These are phyloP conservation scores for Eucalyptus cloeziana DNA, from an alignment of 345 rosid species.

Conservation along the genomic window DNA sequence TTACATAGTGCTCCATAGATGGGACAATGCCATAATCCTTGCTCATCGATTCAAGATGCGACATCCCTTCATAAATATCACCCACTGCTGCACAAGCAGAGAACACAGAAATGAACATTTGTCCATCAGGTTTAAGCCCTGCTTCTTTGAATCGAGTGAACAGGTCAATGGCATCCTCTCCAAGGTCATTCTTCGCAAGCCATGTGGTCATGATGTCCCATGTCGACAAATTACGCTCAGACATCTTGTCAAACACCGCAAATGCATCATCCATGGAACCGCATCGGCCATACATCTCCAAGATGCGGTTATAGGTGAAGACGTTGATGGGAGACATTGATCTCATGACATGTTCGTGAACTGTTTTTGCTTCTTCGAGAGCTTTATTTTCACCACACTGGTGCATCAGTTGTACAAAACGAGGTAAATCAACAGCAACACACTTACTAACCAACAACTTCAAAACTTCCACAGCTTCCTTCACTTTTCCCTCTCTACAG, in stretches of 20 bases:
- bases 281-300: constrained; percentile 67
- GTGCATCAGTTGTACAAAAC: constrained; percentile 34
- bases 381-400: constrained; percentile 55
- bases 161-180: constrained; percentile 78
- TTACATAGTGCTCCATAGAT: constrained; percentile 46
- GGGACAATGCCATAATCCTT: constrained; percentile 50
- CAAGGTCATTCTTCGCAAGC: constrained; percentile 60
- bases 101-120: constrained; percentile 44
- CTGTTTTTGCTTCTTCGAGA: constrained; percentile 45
- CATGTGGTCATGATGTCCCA: constrained; percentile 60
- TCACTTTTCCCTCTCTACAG: constrained; percentile 41
- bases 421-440: constrained; percentile 31
- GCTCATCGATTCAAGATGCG: constrained; percentile 65
- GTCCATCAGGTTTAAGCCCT: constrained; percentile 46
- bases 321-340: constrained; percentile 15
- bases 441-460: constrained; percentile 21
- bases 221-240: constrained; percentile 31
- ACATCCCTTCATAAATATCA: constrained; percentile 61
- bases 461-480: constrained; percentile 42
- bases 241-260: constrained; percentile 42
- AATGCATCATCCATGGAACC: constrained; percentile 38
- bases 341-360: constrained; percentile 33
- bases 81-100: constrained; percentile 53
- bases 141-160: constrained; percentile 49
- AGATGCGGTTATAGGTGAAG: constrained; percentile 24